These are phyloP conservation scores for Boletus sp. DNA, from an alignment of 768 basidiomycete species.

Conservation along the genomic window DNA sequence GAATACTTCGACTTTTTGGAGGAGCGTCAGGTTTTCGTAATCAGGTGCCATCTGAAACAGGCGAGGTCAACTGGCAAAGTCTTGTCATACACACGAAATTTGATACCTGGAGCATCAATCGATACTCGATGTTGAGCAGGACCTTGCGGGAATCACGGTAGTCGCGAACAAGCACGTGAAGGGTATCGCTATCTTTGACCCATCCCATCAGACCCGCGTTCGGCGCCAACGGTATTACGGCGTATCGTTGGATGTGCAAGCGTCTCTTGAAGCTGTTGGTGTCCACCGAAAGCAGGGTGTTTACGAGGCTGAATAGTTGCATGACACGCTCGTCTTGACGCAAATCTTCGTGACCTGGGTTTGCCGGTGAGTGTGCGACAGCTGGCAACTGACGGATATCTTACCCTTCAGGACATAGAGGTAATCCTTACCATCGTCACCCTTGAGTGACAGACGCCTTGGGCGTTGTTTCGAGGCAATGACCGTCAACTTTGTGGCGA, in stretches of 20 bases:
- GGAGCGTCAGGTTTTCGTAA: constrained; percentile 88
- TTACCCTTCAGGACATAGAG: constrained; percentile 88
- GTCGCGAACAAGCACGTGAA: constrained; percentile 94
- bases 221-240: constrained; percentile 92
- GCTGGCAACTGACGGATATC: too few relatives aligned
- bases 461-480: constrained; percentile 98
- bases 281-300: constrained; percentile 89
- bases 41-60: constrained; percentile 90
- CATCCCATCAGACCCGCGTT: constrained; percentile 94
- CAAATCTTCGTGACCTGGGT: constrained; percentile 91
- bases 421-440: constrained; percentile 91
- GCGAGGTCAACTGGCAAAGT: neutral
- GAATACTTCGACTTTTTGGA: constrained; percentile 99
- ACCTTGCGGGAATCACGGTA: constrained; percentile 97
- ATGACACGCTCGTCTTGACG: constrained; percentile 99
- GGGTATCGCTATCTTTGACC: constrained; percentile 93
- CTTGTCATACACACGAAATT: constrained; percentile 67
- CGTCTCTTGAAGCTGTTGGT: constrained; percentile 95
- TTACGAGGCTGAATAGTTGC: constrained; percentile 97
- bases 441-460: constrained; percentile 80
- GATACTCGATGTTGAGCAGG: constrained; percentile 94
- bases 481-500: constrained; percentile 86
- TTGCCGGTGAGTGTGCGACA: neutral
- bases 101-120: constrained; percentile 92
- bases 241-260: constrained; percentile 88